Conservation (phyloP, 345 rosid genomes). For the Streptanthus diversifolius region DNA sequence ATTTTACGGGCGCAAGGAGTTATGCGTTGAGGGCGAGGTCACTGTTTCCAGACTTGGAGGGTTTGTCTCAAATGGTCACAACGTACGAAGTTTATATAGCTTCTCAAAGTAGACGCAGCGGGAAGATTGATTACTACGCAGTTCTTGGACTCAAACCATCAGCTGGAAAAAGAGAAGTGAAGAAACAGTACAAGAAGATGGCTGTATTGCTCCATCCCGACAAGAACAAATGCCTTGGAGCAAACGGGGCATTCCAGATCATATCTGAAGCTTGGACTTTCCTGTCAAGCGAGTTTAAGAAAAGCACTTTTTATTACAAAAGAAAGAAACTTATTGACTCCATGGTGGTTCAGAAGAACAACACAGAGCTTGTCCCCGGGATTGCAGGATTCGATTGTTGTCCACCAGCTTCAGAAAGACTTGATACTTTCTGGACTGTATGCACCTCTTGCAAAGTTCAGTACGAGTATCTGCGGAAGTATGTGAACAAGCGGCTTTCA, state of each 20-base stretch:
- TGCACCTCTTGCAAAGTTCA: conserved; percentile 98
- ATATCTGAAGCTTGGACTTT: conserved; percentile 94
- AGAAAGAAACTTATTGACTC: conserved; percentile 62
- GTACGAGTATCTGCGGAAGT: conserved; percentile 94
- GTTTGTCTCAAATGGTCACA: conserved; percentile 87
- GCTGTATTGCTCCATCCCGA: conserved; percentile 95
- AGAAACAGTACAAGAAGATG: conserved; percentile 87
- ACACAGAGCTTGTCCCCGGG: conserved; percentile 41
- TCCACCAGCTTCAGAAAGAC: conserved; percentile 55
- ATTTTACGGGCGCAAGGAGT: conserved; percentile 71
- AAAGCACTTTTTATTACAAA: conserved; percentile 57
- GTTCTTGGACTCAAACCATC: conserved; percentile 92
- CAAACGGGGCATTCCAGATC: conserved; percentile 95
- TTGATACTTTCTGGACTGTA: conserved; percentile 96
- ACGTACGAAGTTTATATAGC: conserved; percentile 87
- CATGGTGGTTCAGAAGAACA: conserved; percentile 32
- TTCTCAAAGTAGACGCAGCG: conserved; percentile 61
- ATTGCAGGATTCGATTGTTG: conserved; percentile 44
- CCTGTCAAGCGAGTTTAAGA: conserved; percentile 62
- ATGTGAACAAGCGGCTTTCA: conserved; percentile 91
- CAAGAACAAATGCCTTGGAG: conserved; percentile 73
- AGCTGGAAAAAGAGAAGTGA: conserved; percentile 77
- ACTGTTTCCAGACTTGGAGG: conserved; percentile 75
- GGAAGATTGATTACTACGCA: conserved; percentile 70
- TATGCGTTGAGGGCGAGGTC: conserved; percentile 82